A percentile compares a stretch with the other conserved stretches of the same genome.
These are phyloP conservation scores for Zygosaccharomyces bisporus DNA, from an alignment of 805 yeast genomes.

Conservation along the genomic window DNA sequence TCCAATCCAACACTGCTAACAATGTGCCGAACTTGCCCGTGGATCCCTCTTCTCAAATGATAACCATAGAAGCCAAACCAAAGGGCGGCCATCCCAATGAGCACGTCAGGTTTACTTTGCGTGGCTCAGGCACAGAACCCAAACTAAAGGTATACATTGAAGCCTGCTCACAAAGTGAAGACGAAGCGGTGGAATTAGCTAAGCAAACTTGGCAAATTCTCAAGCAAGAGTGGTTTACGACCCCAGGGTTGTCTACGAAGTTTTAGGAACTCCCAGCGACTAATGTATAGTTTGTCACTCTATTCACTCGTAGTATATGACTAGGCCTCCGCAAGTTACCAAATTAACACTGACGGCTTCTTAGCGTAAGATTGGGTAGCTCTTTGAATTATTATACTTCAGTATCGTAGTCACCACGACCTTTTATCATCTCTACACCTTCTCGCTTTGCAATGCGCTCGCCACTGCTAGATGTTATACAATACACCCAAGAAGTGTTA, in stretches of 20 bases:
- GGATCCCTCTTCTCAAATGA: conserved; percentile 79
- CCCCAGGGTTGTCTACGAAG: conserved; percentile 46
- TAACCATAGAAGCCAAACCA: conserved; percentile 53
- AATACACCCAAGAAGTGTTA: conserved; percentile 19
- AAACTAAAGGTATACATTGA: conserved; percentile 90
- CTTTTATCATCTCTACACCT: not conserved
- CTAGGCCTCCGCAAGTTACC: not conserved
- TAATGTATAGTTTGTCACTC: too few relatives aligned
- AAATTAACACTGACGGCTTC: too few relatives aligned
- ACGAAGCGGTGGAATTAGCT: conserved; percentile 50
- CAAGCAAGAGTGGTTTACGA: conserved; percentile 56
- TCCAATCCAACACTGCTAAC: conserved; percentile 62
- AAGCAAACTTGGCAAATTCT: conserved; percentile 62
- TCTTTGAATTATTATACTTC: too few relatives aligned
- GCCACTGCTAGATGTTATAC: conserved; percentile 13
- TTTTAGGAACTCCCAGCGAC: too few relatives aligned
- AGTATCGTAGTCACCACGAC: not conserved
- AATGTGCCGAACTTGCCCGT: conserved; percentile 62
- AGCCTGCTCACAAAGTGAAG: conserved; percentile 51
- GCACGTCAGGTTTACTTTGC: conserved; percentile 67
- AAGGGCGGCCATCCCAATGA: conserved; percentile 28
- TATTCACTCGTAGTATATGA: conserved; percentile 4
- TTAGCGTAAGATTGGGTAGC: too few relatives aligned
- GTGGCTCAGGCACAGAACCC: conserved; percentile 98
- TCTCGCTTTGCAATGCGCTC: conserved; percentile 11